These are phyloP conservation scores for Salix dunnii DNA, from an alignment of 345 rosid species.

Conservation along the genomic window DNA sequence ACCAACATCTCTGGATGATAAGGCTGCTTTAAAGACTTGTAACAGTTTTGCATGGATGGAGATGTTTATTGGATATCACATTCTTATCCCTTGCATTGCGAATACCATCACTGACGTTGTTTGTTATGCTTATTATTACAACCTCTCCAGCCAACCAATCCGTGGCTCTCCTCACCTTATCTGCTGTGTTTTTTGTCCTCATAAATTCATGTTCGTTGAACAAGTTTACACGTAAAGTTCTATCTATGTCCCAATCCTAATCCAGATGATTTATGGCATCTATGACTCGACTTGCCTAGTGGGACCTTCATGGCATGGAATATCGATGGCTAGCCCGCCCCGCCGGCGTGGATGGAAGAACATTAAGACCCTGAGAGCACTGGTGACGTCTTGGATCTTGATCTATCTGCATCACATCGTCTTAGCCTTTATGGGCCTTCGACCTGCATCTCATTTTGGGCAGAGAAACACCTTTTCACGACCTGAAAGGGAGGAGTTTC, in stretches of 20 bases:
- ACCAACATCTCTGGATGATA: neutral
- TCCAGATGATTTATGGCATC: neutral
- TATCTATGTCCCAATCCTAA: neutral
- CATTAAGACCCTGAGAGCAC: neutral
- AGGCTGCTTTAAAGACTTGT: neutral
- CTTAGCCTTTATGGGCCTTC: neutral
- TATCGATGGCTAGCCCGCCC: neutral
- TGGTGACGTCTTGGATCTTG: neutral
- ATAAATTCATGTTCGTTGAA: neutral
- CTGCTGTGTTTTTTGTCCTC: neutral
- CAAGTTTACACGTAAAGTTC: neutral
- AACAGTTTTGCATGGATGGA: neutral
- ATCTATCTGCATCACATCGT: neutral
- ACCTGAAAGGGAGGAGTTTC: neutral
- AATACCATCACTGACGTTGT: neutral
- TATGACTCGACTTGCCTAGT: neutral
- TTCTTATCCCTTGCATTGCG: constrained; percentile 9
- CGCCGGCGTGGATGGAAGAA: neutral
- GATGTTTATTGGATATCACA: neutral
- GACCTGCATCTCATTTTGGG: neutral
- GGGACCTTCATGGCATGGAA: neutral
- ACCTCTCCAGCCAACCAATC: neutral
- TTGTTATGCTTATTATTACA: neutral
- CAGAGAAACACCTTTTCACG: neutral
- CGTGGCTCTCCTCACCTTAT: neutral